Conservation (phyloP, 2,329 filamentous ascomycete species). For the Zymoseptoria tritici region DNA sequence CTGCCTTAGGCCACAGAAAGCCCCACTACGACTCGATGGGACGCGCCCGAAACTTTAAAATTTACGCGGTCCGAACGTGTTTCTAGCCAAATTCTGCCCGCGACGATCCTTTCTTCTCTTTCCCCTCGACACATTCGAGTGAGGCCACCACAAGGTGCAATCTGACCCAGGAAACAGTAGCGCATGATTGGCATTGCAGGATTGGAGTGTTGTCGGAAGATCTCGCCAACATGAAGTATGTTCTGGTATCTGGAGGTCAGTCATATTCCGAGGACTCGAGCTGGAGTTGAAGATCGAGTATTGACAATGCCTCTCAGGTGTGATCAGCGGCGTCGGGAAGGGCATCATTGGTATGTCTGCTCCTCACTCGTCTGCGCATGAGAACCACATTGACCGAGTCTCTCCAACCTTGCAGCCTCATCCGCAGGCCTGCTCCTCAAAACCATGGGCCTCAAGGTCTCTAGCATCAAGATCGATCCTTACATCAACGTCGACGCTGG, state of each 20-base stretch:
- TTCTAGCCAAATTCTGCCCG: not conserved
- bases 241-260: slow-evolving; percentile 70
- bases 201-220: not conserved
- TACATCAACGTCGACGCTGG: slow-evolving; percentile 74
- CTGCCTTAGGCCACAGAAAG: not conserved
- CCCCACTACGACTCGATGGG: not conserved
- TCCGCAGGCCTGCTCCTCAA: slow-evolving; percentile 70
- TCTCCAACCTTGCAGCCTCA: slow-evolving; percentile 42
- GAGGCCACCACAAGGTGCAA: slow-evolving; percentile 34
- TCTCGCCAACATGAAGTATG: slow-evolving; percentile 63
- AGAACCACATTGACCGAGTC: slow-evolving; percentile 1
- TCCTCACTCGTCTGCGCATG: not conserved
- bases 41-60: not conserved
- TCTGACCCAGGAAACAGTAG: not conserved
- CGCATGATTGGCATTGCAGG: not conserved
- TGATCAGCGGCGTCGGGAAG: slow-evolving; percentile 55
- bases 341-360: slow-evolving; percentile 56
- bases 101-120: slow-evolving; percentile 30
- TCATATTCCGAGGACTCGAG: slow-evolving; percentile 7
- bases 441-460: slow-evolving; percentile 67
- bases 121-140: slow-evolving; percentile 36
- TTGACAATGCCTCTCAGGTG: slow-evolving; percentile 30
- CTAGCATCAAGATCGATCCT: slow-evolving; percentile 63
- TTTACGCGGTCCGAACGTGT: not conserved
- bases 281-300: not conserved